A percentile compares a stretch with the other conserved stretches of the same genome.
phyloP scores from a whole-genome alignment of 805 yeast species.

The Cyberlindnera galapagoensis region DNA sequence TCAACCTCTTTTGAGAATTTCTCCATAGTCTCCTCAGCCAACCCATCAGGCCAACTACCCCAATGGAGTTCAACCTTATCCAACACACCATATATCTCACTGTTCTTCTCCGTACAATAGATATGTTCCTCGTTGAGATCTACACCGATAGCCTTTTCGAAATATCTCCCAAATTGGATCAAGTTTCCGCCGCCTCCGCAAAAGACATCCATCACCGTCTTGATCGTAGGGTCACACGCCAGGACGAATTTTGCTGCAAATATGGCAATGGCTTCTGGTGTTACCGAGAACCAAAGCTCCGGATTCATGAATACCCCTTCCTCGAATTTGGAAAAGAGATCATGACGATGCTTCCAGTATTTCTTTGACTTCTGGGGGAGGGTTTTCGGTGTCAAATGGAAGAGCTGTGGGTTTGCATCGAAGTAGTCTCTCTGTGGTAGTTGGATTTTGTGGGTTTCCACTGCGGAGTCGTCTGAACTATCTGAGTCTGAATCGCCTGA shows the following conservation, averaged over 20 bases:
- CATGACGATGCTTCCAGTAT: constrained; percentile 53
- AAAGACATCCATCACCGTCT: constrained; percentile 56
- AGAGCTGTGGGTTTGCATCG: neutral
- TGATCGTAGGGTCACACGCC: constrained; percentile 44
- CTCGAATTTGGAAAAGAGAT: constrained; percentile 56
- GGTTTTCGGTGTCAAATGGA: constrained; percentile 1
- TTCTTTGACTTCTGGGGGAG: constrained; percentile 3
- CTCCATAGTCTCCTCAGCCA: constrained; percentile 7
- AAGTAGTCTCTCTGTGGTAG: neutral
- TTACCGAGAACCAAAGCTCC: constrained; percentile 83
- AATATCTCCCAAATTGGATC: constrained; percentile 61
- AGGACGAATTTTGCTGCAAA: constrained; percentile 49
- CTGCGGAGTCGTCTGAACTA: no score
- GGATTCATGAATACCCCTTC: constrained; percentile 62
- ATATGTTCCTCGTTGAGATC: constrained; percentile 57
- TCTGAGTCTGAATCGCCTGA: no score
- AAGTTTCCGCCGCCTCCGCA: constrained; percentile 89
- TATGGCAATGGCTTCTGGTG: constrained; percentile 70
- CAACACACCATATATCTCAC: constrained; percentile 52
- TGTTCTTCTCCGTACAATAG: constrained; percentile 61
- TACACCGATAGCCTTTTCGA: constrained; percentile 52
- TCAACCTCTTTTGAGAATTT: constrained; percentile 29
- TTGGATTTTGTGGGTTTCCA: no score
- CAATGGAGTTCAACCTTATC: constrained; percentile 41
- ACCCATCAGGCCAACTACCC: constrained; percentile 40